phyloP scores from a whole-genome alignment of 2,329 filamentous ascomycete species.

The Calonectria hongkongensis region DNA sequence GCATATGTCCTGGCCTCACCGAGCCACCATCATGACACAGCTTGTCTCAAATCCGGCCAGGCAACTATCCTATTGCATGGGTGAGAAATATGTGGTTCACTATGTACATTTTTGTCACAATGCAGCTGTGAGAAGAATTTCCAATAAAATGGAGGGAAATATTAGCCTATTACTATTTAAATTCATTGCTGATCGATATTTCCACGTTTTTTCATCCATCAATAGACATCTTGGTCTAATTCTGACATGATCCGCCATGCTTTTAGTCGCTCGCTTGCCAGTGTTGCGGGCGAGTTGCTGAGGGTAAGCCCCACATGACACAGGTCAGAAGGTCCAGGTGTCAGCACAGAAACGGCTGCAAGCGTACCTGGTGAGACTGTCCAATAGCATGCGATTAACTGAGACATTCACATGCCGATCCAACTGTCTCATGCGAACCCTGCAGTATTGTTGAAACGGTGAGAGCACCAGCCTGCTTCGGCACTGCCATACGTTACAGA shows the following conservation, averaged over 20 bases:
- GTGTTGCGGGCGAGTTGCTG: neutral
- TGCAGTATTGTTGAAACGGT: conserved; percentile 22
- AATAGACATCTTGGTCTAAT: no score
- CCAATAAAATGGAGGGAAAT: no score
- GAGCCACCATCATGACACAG: neutral
- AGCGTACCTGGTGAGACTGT: neutral
- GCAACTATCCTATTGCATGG: neutral
- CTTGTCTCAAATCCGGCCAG: neutral
- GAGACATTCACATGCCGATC: conserved; percentile 14
- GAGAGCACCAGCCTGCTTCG: neutral
- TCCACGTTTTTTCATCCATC: no score
- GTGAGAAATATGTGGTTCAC: no score
- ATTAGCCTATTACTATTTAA: no score
- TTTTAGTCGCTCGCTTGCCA: no score
- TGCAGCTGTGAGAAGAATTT: no score
- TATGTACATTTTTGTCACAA: no score
- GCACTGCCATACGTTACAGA: neutral
- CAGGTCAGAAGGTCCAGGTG: conserved; percentile 13
- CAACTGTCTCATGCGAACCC: neutral
- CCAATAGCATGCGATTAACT: neutral
- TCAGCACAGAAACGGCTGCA: neutral
- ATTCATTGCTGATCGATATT: no score
- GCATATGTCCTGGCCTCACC: neutral
- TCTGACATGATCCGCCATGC: no score
- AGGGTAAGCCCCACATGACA: conserved; percentile 11